A percentile compares a stretch with the other conserved stretches of the same genome.
Conservation (phyloP, 148 eudicot species). For the Fallopia convolvulus region DNA sequence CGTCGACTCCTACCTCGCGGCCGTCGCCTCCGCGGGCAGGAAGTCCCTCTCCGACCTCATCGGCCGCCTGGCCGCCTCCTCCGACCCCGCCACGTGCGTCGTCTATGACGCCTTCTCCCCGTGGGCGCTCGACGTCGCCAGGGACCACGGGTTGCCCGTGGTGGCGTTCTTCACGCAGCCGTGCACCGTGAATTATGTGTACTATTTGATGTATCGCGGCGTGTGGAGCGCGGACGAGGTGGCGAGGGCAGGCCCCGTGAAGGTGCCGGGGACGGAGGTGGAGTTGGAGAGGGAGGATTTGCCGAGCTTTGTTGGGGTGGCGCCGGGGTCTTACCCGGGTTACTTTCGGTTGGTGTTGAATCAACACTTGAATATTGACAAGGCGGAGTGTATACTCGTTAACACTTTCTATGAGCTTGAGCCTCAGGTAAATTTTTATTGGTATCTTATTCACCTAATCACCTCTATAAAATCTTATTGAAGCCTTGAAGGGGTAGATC, state of each 20-base stretch:
- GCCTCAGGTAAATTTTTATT: slow-evolving; percentile 20
- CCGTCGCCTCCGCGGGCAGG: slow-evolving; percentile 2
- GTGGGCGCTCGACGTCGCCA: slow-evolving; percentile 42
- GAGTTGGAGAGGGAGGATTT: slow-evolving; percentile 20
- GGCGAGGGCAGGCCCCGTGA: neutral
- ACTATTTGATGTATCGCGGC: slow-evolving; percentile 29
- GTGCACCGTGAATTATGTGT: slow-evolving; percentile 32
- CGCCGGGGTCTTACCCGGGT: slow-evolving; percentile 14
- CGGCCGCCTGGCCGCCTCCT: neutral
- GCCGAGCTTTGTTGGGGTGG: slow-evolving; percentile 27
- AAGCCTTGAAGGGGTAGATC: too few species aligned
- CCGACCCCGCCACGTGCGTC: slow-evolving; percentile 13
- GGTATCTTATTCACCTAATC: too few species aligned
- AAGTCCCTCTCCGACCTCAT: slow-evolving; percentile 2
- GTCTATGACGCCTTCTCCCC: slow-evolving; percentile 46
- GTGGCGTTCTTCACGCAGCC: slow-evolving; percentile 52
- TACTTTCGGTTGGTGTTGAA: slow-evolving; percentile 18
- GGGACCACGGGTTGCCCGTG: slow-evolving; percentile 18
- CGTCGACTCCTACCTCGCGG: neutral
- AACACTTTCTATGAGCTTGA: slow-evolving; percentile 39
- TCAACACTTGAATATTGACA: slow-evolving; percentile 23
- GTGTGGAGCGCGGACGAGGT: neutral
- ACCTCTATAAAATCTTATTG: too few species aligned
- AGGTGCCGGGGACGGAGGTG: neutral
- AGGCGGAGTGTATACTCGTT: slow-evolving; percentile 33